Conservation (phyloP, 2,329 filamentous ascomycete species). For the Aspergillus sp. region DNA sequence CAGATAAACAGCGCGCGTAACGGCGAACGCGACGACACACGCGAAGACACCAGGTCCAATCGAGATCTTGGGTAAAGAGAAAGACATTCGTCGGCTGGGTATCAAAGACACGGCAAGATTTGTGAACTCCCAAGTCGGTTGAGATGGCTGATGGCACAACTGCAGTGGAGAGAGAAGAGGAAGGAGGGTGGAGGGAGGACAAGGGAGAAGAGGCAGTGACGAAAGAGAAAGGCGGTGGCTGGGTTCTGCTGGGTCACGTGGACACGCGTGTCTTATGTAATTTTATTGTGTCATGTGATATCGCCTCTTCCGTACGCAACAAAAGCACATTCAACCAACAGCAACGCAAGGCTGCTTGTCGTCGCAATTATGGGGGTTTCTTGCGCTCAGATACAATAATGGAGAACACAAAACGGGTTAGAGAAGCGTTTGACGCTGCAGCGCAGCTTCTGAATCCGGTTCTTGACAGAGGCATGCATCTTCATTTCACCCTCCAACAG, state of each 20-base stretch:
- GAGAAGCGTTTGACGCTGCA: conserved; percentile 25
- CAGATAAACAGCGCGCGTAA: conserved; percentile 1
- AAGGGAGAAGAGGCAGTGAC: conserved; percentile 4
- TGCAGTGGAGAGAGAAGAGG: conserved; percentile 5
- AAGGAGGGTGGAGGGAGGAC: conserved; percentile 1
- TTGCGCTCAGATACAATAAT: conserved; percentile 21
- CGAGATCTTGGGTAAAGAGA: conserved; percentile 3
- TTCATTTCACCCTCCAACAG: conserved; percentile 4
- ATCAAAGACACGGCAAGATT: conserved; percentile 2
- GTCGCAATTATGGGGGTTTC: no score
- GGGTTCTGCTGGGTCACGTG: no score
- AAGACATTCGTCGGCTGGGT: conserved; percentile 2
- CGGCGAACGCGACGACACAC: conserved; percentile 5
- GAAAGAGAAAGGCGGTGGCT: neutral
- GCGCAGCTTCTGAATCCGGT: conserved; percentile 29
- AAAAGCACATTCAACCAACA: no score
- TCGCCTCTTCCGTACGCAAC: neutral
- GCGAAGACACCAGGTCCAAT: conserved; percentile 11
- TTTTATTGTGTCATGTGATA: neutral
- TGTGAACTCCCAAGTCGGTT: conserved; percentile 3
- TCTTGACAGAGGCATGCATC: conserved; percentile 32
- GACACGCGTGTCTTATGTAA: no score
- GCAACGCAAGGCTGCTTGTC: no score
- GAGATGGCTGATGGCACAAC: conserved; percentile 4
- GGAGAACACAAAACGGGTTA: conserved; percentile 16